Evolutionary conservation across 768 basidiomycete species (phyloP).

Genomic region (Hygrophorus russula): DNA sequence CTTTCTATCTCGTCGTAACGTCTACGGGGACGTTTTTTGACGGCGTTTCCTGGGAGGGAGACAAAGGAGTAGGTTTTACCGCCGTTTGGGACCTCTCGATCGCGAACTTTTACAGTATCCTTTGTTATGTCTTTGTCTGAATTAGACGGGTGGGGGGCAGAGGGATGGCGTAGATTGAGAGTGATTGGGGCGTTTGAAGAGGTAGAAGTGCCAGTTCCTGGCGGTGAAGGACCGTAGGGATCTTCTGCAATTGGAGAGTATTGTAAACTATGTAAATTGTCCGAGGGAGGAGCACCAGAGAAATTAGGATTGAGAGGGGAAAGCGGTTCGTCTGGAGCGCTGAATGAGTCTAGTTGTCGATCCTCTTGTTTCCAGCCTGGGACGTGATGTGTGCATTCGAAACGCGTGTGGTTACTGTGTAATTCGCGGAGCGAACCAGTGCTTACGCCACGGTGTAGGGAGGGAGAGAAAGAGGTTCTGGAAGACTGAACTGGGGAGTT

Average conservation of each 20-base stretch:
- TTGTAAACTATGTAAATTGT: conserved; percentile 24
- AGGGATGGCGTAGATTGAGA: conserved; percentile 11
- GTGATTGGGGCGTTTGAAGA: conserved; percentile 31
- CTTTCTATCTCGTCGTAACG: conserved; percentile 95
- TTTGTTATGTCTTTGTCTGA: not conserved
- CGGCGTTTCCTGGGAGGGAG: conserved; percentile 66
- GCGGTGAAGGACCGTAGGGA: conserved; percentile 50
- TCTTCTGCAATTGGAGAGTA: conserved; percentile 38
- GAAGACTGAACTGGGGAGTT: conserved; percentile 23
- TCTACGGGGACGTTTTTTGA: conserved; percentile 76
- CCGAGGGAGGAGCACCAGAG: conserved; percentile 26
- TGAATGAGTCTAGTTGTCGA: conserved; percentile 21
- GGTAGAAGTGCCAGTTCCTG: conserved; percentile 49
- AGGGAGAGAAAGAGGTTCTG: conserved; percentile 24
- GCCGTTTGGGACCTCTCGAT: conserved; percentile 18
- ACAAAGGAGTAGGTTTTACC: conserved; percentile 78
- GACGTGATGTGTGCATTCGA: conserved; percentile 20
- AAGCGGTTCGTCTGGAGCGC: conserved; percentile 33
- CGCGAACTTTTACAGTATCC: conserved; percentile 1
- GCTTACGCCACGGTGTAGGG: conserved; percentile 35
- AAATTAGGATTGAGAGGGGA: conserved; percentile 48
- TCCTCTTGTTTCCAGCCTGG: conserved; percentile 25
- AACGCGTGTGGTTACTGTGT: conserved; percentile 24
- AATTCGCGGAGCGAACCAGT: conserved; percentile 33
- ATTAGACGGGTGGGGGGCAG: conserved; percentile 1